A percentile compares a stretch with the other conserved stretches of the same genome.
These are phyloP conservation scores for Leishmania martiniquensis DNA, from an alignment of 208 protist genomes.

Conservation along the genomic window DNA sequence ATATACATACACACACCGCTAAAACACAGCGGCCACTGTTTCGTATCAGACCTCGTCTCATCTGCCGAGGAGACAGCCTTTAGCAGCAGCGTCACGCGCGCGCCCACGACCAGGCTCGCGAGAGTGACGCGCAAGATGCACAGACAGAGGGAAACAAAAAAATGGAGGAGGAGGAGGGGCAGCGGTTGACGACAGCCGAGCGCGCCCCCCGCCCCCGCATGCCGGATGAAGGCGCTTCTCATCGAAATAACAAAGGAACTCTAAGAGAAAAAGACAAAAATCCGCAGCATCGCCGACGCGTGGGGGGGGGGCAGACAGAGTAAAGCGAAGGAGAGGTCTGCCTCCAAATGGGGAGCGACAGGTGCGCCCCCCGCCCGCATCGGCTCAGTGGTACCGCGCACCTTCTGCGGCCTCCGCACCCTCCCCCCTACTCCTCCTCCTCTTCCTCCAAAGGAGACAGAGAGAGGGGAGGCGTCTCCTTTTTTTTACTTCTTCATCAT, in stretches of 20 bases:
- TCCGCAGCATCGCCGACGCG: no score
- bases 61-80: neutral
- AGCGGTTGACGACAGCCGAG: neutral
- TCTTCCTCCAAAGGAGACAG: neutral
- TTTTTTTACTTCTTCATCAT: neutral
- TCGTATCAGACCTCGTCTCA: neutral
- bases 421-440: no score
- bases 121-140: neutral
- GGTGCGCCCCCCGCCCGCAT: neutral
- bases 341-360: no score
- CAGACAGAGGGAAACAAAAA: neutral
- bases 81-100: neutral
- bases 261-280: neutral
- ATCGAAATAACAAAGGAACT: neutral
- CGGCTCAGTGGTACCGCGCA: neutral
- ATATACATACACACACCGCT: neutral
- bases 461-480: neutral
- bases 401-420: neutral
- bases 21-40: neutral
- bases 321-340: neutral
- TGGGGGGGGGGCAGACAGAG: neutral
- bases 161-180: conserved; percentile 12
- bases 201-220: neutral
- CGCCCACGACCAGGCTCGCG: neutral
- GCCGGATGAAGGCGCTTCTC: neutral